These are phyloP conservation scores for Thalassiosira exigua DNA, from an alignment of 352 stramenopile genomes.

Conservation along the genomic window DNA sequence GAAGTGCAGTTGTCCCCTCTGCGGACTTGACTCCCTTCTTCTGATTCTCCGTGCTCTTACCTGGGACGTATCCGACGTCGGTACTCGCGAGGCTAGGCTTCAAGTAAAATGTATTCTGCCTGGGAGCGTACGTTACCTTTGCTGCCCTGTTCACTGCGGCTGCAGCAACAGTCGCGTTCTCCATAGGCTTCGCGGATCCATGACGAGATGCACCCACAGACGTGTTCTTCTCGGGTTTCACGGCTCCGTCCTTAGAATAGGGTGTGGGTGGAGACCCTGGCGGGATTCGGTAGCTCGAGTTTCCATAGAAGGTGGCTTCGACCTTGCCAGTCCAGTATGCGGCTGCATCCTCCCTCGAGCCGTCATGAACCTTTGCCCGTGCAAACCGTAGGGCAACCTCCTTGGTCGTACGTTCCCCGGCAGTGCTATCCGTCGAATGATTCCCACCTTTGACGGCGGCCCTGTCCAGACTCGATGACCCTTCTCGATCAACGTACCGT, in stretches of 20 bases:
- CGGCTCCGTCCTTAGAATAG: not conserved
- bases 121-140: not conserved
- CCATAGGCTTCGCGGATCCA: not conserved
- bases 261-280: not conserved
- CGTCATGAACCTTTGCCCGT: constrained; percentile 15
- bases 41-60: constrained; percentile 9
- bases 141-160: not conserved
- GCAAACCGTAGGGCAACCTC: constrained; percentile 19
- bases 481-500: constrained; percentile 5
- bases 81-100: constrained; percentile 8
- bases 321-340: constrained; percentile 26
- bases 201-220: not conserved
- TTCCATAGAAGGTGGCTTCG: constrained; percentile 31
- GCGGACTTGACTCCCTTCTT: constrained; percentile 29
- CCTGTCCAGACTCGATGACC: constrained; percentile 2
- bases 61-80: constrained; percentile 32
- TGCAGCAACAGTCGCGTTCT: not conserved
- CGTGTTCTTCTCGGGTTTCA: constrained; percentile 1
- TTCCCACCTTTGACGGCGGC: constrained; percentile 9
- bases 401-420: not conserved
- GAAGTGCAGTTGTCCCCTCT: constrained; percentile 20
- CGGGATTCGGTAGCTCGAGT: constrained; percentile 11
- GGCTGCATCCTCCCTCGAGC: not conserved
- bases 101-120: not conserved
- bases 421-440: not conserved